Percentiles rank a stretch among this genome's conserved stretches.
These are phyloP conservation scores for Plasmodium gonderi DNA, from an alignment of 169 alveolate species.

Conservation along the genomic window DNA sequence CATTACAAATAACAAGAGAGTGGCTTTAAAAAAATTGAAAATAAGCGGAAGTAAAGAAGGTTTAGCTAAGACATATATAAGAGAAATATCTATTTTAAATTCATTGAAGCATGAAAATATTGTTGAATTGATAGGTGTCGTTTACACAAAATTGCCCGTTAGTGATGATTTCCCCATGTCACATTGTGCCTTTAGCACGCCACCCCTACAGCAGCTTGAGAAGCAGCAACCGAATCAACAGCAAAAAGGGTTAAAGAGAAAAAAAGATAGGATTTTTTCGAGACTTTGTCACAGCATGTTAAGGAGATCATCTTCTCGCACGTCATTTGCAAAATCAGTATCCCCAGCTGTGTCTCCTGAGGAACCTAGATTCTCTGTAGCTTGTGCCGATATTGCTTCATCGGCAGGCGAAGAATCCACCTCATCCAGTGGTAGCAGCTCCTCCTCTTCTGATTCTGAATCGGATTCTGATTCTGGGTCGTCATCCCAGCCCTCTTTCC, in stretches of 20 bases:
- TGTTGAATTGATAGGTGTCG: conserved; percentile 86
- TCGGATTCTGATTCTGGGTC: background rate
- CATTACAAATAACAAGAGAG: conserved; percentile 82
- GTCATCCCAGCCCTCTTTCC: background rate
- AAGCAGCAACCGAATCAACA: background rate
- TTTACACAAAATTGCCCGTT: conserved; percentile 79
- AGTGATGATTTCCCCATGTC: background rate
- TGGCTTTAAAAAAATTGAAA: conserved; percentile 89
- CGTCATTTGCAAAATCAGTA: background rate
- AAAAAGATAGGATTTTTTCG: background rate
- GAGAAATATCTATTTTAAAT: conserved; percentile 88
- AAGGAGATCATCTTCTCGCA: background rate
- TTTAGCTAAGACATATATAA: conserved; percentile 89
- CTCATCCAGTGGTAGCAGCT: background rate
- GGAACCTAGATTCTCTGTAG: too few relatives aligned
- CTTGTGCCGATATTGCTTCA: background rate
- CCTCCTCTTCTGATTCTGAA: background rate
- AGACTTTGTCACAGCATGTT: background rate
- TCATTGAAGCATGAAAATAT: conserved; percentile 87
- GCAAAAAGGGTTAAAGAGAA: background rate
- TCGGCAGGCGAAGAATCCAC: background rate
- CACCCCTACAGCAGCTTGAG: background rate
- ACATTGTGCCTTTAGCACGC: background rate
- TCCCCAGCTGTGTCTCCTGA: background rate
- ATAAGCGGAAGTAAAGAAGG: conserved; percentile 90